Conservation (phyloP, 1,139 yeast genomes). For the Hyphopichia buzzinii region DNA sequence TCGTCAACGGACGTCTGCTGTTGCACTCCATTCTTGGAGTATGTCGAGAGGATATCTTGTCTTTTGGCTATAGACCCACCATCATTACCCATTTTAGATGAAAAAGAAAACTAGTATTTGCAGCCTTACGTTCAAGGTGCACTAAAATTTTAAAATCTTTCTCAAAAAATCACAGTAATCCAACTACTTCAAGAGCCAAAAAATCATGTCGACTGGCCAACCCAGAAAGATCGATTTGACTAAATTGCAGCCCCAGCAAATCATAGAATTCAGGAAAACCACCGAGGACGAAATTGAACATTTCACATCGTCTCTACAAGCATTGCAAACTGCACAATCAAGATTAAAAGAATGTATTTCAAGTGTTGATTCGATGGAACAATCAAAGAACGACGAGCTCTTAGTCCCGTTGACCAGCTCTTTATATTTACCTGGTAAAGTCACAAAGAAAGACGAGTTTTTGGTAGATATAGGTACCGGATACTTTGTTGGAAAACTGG, state of each 20-base stretch:
- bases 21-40: conserved; percentile 14
- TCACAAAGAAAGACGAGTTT: conserved; percentile 60
- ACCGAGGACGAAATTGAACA: conserved; percentile 86
- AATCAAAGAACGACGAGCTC: conserved; percentile 47
- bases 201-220: conserved; percentile 12
- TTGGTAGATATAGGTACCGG: conserved; percentile 97
- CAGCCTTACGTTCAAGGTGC: not conserved
- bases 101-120: not conserved
- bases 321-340: conserved; percentile 77
- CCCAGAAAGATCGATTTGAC: conserved; percentile 53
- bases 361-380: conserved; percentile 60
- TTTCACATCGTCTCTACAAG: conserved; percentile 78
- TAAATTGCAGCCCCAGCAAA: conserved; percentile 76
- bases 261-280: conserved; percentile 78
- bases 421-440: conserved; percentile 82
- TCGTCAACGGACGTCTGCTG: conserved; percentile 31
- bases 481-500: conserved; percentile 80
- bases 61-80: conserved; percentile 52
- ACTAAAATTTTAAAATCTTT: not conserved
- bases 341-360: conserved; percentile 80
- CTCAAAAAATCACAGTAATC: no score
- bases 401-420: conserved; percentile 89
- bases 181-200: no score
- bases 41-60: conserved; percentile 37
- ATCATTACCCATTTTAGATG: conserved; percentile 41